Conservation (phyloP, 176 grass and related monocot genomes). For the Hyparrhenia diplandra region DNA sequence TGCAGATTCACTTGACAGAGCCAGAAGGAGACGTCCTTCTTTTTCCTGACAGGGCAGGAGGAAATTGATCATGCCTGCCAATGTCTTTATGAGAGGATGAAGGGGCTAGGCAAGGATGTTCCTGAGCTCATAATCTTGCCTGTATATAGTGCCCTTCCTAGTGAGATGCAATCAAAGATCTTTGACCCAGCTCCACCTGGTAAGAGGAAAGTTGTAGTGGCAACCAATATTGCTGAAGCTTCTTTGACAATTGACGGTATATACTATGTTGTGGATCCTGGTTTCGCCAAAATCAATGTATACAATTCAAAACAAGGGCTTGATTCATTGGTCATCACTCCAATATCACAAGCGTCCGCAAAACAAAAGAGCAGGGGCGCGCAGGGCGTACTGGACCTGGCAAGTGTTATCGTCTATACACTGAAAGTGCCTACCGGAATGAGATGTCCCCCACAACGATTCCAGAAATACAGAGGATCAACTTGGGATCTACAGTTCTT, state of each 20-base stretch:
- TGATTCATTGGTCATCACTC: conserved; percentile 88
- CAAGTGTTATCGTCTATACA: conserved; percentile 90
- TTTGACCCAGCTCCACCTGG: conserved; percentile 92
- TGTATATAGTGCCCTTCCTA: conserved; percentile 91
- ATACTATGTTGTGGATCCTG: conserved; percentile 93
- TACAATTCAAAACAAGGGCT: conserved; percentile 95
- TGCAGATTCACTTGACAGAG: conserved; percentile 94
- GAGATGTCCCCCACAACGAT: conserved; percentile 89
- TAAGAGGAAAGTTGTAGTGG: conserved; percentile 95
- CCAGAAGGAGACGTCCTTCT: conserved; percentile 91
- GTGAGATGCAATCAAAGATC: conserved; percentile 97
- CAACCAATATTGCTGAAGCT: conserved; percentile 94
- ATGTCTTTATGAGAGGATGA: conserved; percentile 94
- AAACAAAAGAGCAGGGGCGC: conserved; percentile 92
- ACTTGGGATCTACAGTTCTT: conserved; percentile 67
- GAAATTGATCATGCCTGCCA: conserved; percentile 96
- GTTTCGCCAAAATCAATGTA: conserved; percentile 91
- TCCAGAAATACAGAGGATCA: conserved; percentile 97
- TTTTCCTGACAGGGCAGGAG: conserved; percentile 89
- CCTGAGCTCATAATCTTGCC: conserved; percentile 90
- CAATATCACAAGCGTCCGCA: conserved; percentile 90
- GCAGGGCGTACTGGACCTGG: conserved; percentile 84
- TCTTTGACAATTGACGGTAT: conserved; percentile 91
- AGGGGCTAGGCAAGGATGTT: conserved; percentile 90
- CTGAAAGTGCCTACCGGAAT: conserved; percentile 91